Evolutionary conservation across 2,329 filamentous ascomycete genomes (phyloP).

Genomic region (Aaosphaeria pasadenensis): DNA sequence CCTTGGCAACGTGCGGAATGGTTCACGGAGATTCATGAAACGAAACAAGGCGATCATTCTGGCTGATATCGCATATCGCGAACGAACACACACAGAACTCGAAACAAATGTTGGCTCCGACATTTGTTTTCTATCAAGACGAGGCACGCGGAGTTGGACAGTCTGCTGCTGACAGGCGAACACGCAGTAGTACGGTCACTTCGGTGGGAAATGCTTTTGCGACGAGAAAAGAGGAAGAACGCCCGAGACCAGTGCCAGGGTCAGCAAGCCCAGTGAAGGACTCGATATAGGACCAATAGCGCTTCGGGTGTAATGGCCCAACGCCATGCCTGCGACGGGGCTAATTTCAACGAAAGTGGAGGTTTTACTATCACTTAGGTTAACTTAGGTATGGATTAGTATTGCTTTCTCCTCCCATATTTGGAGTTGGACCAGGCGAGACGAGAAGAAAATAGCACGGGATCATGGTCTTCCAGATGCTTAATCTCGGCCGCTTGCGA

Average conservation of each 20-base stretch:
- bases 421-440: neutral
- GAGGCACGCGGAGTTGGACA: too few relatives aligned
- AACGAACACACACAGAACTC: neutral
- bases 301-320: neutral
- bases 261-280: too few relatives aligned
- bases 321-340: too few relatives aligned
- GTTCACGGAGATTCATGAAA: neutral
- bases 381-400: neutral
- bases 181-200: too few relatives aligned
- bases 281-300: slow-evolving; percentile 12
- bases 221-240: too few relatives aligned
- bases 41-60: neutral
- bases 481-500: neutral
- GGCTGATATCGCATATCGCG: too few relatives aligned
- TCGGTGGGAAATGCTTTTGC: too few relatives aligned
- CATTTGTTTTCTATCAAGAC: too few relatives aligned
- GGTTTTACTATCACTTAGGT: too few relatives aligned
- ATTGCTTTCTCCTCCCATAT: neutral
- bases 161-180: too few relatives aligned
- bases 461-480: neutral
- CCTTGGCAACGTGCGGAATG: neutral
- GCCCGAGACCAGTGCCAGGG: too few relatives aligned
- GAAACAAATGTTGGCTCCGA: neutral
- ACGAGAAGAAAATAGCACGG: slow-evolving; percentile 4
- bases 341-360: too few relatives aligned